Conservation (phyloP, 2,329 filamentous ascomycete species). For the Aspergillus japonicus region DNA sequence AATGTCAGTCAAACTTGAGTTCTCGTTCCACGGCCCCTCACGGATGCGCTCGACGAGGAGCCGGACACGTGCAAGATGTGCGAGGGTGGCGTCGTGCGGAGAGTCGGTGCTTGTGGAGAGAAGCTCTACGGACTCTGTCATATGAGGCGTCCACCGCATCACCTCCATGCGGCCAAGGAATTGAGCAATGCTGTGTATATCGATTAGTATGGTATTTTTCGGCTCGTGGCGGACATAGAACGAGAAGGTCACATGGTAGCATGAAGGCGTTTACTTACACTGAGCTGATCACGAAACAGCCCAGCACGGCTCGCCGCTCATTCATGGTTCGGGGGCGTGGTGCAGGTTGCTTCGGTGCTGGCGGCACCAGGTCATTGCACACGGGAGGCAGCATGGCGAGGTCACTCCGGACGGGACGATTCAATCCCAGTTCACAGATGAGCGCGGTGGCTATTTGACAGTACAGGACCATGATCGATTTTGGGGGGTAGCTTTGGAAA, state of each 20-base stretch:
- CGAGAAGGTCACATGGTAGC: neutral
- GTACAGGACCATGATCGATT: neutral
- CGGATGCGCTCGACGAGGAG: constrained; percentile 9
- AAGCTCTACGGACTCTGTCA: constrained; percentile 55
- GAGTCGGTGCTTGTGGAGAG: constrained; percentile 49
- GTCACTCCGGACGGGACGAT: neutral
- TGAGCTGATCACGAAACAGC: neutral
- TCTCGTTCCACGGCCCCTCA: neutral
- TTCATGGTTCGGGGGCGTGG: neutral
- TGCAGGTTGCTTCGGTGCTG: neutral
- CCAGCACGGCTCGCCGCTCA: neutral
- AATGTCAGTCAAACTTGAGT: neutral
- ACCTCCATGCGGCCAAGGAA: constrained; percentile 50
- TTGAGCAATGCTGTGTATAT: constrained; percentile 26
- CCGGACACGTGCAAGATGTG: constrained; percentile 7
- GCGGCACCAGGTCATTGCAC: neutral
- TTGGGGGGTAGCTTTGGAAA: neutral
- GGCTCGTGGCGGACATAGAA: no score
- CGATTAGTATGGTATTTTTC: neutral
- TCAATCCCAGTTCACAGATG: neutral
- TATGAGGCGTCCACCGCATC: constrained; percentile 56
- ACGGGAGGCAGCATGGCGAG: neutral
- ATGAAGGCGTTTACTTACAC: neutral
- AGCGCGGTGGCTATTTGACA: neutral
- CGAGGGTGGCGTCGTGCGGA: constrained; percentile 51